Base-by-base conservation (phyloP, 371 early-diverging fungal genomes). In the Mucor saturninus region DNA sequence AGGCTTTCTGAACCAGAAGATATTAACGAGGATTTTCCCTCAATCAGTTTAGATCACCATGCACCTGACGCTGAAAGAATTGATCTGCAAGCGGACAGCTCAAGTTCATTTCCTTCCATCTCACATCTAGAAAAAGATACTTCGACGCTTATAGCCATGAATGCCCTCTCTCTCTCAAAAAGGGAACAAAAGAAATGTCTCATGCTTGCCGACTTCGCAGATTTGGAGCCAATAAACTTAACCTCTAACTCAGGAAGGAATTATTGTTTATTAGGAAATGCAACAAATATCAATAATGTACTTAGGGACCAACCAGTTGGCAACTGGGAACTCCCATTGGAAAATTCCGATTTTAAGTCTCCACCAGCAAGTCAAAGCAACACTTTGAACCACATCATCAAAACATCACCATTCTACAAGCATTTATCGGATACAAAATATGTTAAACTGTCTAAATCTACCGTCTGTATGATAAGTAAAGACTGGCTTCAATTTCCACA, bases 131-230 rank as follows among this genome's bases (percentile, higher is more conserved):
- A 62, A 28, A 62, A 62, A 56, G 62, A 62, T 38, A 56, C 55
- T 62, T 50, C 62, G 39, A 48, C 40, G 56, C 56, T 56, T 35
- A 49, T 62, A 15, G 56, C 56, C 62, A 29, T 30, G 29, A 29
- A 61, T 61, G 62, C 62, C 31, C 56, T 56, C 39, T 56, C 62
- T 62, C 62, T 62, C 31, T 62, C 62, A 62, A 56, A 62, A 62
- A 55, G 39, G 51, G 56, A 62, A 38, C 62, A 55, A 62, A 40
- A 62, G 62, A 55, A 56, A 62, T 50, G 50, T 54, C 30, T 50
- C 29, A 62, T 62, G 62, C 50, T 62, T 55, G 50, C 62, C 62
- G 26, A 61, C 54, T 53, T 61, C 35, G 61, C 61, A 52, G 42
- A 61, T 61, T 61, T 21, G 21, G 21, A 21, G 21, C 21, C 21